Conservation (phyloP, 1,284 basidiomycete genomes). For the Pyrrhoderma lamaoense region DNA sequence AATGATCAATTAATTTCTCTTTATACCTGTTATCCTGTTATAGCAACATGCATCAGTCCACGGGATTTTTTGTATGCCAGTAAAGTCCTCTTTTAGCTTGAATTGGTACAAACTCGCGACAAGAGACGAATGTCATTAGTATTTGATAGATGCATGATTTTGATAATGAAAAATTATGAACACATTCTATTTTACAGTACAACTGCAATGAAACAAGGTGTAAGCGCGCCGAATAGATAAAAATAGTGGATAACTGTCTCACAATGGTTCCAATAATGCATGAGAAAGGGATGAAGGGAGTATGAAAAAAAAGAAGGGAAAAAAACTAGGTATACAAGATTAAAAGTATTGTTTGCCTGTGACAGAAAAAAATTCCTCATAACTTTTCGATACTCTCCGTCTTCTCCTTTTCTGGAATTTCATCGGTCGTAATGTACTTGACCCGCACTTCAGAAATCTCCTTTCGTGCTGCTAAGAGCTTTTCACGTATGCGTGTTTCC, state of each 20-base stretch:
- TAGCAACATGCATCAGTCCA: too few relatives aligned
- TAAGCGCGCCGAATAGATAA: too few relatives aligned
- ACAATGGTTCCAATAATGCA: background rate
- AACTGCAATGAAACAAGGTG: too few relatives aligned
- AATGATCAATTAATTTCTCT: too few relatives aligned
- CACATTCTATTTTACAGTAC: too few relatives aligned
- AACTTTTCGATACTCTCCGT: background rate
- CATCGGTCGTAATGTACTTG: constrained; percentile 50
- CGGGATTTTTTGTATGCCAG: background rate
- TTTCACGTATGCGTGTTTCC: constrained; percentile 54
- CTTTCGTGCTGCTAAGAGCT: constrained; percentile 53
- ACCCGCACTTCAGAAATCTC: constrained; percentile 79
- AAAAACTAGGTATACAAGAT: background rate
- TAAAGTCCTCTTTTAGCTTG: too few relatives aligned
- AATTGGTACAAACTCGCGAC: too few relatives aligned
- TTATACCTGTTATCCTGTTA: too few relatives aligned
- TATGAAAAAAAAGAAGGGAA: background rate
- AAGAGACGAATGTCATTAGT: too few relatives aligned
- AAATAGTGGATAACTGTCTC: too few relatives aligned
- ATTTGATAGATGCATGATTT: too few relatives aligned
- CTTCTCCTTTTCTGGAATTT: constrained; percentile 15
- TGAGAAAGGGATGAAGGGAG: background rate
- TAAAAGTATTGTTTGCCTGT: background rate
- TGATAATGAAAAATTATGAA: too few relatives aligned
- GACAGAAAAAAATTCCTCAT: background rate